Evolutionary conservation across 768 basidiomycete species (phyloP).

Genomic region (Imleria badia): DNA sequence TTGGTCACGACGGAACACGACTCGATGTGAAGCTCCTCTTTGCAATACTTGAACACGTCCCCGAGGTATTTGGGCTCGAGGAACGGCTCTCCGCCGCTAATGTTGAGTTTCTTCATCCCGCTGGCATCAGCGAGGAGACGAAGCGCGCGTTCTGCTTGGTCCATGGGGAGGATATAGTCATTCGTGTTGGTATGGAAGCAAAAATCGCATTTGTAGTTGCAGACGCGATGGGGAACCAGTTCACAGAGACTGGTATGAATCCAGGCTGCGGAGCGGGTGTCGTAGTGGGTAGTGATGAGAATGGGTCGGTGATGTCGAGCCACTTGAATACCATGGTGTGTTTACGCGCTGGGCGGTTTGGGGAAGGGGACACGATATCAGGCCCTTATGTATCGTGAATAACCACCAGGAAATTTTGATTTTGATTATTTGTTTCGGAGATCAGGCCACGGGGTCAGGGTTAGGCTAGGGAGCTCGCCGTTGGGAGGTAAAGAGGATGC

Average conservation of each 20-base stretch:
- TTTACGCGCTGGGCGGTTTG: not conserved
- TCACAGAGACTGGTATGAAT: not conserved
- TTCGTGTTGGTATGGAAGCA: constrained; percentile 36
- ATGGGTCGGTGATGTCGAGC: not conserved
- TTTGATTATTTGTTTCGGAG: not conserved
- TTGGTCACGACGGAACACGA: constrained; percentile 31
- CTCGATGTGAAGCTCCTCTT: constrained; percentile 32
- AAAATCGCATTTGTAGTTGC: constrained; percentile 35
- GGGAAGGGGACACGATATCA: too few relatives aligned
- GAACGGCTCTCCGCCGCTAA: constrained; percentile 35
- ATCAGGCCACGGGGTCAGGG: not conserved
- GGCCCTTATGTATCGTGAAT: too few relatives aligned
- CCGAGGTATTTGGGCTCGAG: constrained; percentile 32
- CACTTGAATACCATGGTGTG: constrained; percentile 3
- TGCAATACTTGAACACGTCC: constrained; percentile 33
- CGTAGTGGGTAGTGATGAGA: not conserved
- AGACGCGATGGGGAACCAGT: constrained; percentile 1
- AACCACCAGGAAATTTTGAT: too few relatives aligned
- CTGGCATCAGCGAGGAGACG: constrained; percentile 25
- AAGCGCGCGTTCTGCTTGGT: constrained; percentile 32
- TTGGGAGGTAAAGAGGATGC: not conserved
- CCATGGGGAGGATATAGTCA: constrained; percentile 27
- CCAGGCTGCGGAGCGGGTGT: constrained; percentile 1
- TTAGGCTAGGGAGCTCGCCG: too few relatives aligned
- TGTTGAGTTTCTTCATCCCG: constrained; percentile 38